These are phyloP conservation scores for Davidsoniella australis DNA, from an alignment of 2,329 filamentous ascomycete species.

Conservation along the genomic window DNA sequence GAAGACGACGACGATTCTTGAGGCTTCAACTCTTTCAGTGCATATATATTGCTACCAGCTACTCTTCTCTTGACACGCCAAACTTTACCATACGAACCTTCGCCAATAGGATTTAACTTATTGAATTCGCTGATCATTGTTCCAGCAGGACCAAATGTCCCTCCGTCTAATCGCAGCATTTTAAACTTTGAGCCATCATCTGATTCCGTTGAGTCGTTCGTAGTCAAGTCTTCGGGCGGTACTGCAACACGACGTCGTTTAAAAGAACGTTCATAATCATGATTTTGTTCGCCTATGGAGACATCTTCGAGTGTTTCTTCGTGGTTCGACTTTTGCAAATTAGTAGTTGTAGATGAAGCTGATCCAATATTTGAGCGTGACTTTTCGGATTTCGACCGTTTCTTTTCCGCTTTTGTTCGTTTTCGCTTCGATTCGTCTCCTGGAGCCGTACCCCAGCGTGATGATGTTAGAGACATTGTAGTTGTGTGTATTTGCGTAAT, in stretches of 20 bases:
- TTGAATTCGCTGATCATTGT: conserved; percentile 74
- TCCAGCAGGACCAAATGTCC: conserved; percentile 51
- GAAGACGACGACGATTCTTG: conserved; percentile 44
- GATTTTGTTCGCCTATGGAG: conserved; percentile 24
- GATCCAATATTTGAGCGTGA: conserved; percentile 65
- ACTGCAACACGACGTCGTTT: conserved; percentile 46
- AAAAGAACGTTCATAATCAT: conserved; percentile 29
- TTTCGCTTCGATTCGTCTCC: conserved; percentile 53
- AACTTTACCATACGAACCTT: conserved; percentile 91
- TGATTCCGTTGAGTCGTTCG: conserved; percentile 15
- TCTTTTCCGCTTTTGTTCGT: conserved; percentile 20
- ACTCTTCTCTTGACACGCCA: conserved; percentile 45
- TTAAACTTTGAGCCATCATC: conserved; percentile 24
- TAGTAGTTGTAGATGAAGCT: no score
- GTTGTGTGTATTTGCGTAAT: no score
- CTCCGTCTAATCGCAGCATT: conserved; percentile 54
- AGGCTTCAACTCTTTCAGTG: conserved; percentile 79
- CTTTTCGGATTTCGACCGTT: conserved; percentile 77
- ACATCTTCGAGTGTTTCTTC: conserved; percentile 47
- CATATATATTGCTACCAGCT: conserved; percentile 19
- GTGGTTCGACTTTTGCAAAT: no score
- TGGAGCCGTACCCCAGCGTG: conserved; percentile 76
- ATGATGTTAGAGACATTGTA: conserved; percentile 27
- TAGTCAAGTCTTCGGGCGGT: conserved; percentile 19
- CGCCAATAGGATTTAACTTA: conserved; percentile 89